These are phyloP conservation scores for Dinochytrium kinnereticum DNA, from an alignment of 371 early-diverging fungal species.

Conservation along the genomic window DNA sequence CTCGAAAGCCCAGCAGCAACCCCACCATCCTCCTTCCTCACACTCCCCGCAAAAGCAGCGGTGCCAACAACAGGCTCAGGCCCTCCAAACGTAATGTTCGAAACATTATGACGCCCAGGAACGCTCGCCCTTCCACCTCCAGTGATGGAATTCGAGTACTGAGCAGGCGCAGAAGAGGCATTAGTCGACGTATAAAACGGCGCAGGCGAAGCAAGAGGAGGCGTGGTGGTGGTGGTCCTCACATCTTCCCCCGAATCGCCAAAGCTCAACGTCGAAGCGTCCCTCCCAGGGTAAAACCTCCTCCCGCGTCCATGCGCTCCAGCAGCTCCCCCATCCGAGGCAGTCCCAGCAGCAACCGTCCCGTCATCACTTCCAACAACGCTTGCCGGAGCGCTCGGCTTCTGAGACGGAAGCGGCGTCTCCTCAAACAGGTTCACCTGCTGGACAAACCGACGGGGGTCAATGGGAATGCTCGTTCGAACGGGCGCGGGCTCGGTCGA, in stretches of 20 bases:
- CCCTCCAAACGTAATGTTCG: background rate
- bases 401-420: background rate
- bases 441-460: constrained; percentile 33
- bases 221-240: constrained; percentile 21
- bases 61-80: background rate
- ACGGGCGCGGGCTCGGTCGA: constrained; percentile 30
- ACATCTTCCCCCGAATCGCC: constrained; percentile 7
- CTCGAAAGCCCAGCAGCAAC: too few species aligned
- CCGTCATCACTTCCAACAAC: constrained; percentile 6
- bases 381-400: background rate
- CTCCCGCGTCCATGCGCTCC: background rate
- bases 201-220: too few species aligned
- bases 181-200: too few species aligned
- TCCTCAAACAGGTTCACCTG: constrained; percentile 11
- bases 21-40: too few species aligned
- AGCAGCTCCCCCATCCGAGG: constrained; percentile 7
- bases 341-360: background rate
- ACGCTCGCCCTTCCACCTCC: too few species aligned
- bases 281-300: background rate
- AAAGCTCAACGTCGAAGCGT: background rate
- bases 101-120: too few species aligned
- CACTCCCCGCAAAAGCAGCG: constrained; percentile 21
- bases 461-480: constrained; percentile 29
- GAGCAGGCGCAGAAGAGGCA: too few species aligned
- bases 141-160: too few species aligned